Conservation (phyloP, 2,329 filamentous ascomycete species). For the Ceratocystis variospora region DNA sequence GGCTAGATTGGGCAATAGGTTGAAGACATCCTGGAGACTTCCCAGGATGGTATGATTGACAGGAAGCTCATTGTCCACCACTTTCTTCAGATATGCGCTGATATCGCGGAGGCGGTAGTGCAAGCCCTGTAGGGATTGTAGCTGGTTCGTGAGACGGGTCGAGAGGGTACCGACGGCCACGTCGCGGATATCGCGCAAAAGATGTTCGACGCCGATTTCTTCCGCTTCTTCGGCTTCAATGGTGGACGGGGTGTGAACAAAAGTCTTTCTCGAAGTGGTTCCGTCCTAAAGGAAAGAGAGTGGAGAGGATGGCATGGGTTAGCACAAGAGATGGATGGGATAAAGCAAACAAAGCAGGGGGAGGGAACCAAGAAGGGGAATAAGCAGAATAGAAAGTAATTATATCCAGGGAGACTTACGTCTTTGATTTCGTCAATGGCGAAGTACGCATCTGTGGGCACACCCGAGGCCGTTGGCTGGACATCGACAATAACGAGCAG, state of each 20-base stretch:
- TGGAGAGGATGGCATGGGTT: too few relatives aligned
- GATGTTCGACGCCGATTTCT: constrained; percentile 95
- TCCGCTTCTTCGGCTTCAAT: constrained; percentile 99
- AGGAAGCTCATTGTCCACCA: constrained; percentile 79
- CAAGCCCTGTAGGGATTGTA: constrained; percentile 91
- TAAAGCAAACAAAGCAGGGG: constrained; percentile 12
- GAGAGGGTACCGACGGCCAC: constrained; percentile 94
- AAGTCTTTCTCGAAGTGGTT: constrained; percentile 91
- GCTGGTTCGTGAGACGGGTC: constrained; percentile 90
- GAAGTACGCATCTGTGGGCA: constrained; percentile 97
- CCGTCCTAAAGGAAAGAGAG: constrained; percentile 55
- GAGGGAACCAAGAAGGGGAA: neutral
- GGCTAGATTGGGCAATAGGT: constrained; percentile 88
- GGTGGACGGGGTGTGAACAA: constrained; percentile 94
- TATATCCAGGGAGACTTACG: constrained; percentile 21
- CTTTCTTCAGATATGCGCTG: constrained; percentile 87
- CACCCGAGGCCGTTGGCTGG: constrained; percentile 92
- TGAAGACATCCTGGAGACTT: constrained; percentile 98
- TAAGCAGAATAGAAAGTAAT: neutral
- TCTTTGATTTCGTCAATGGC: constrained; percentile 99
- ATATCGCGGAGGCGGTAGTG: constrained; percentile 93
- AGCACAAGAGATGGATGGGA: neutral
- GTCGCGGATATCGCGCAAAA: constrained; percentile 93
- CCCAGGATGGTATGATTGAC: constrained; percentile 96
- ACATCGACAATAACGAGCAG: constrained; percentile 96